These are phyloP conservation scores for Triticum turgidum DNA, from an alignment of 176 grass and related monocot genomes.

Conservation along the genomic window DNA sequence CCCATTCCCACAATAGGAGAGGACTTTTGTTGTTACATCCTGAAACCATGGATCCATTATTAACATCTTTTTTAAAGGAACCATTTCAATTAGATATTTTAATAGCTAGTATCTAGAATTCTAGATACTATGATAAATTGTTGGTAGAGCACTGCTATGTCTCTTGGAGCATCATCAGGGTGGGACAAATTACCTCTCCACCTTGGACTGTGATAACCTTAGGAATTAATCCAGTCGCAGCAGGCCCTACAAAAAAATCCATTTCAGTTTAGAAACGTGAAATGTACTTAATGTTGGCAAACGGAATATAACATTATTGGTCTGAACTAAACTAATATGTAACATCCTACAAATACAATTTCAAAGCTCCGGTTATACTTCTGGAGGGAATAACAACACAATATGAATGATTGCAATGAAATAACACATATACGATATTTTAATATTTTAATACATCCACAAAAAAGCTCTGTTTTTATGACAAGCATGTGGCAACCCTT, in stretches of 20 bases:
- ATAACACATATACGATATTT: neutral
- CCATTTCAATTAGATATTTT: neutral
- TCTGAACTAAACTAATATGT: neutral
- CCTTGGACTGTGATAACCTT: constrained; percentile 69
- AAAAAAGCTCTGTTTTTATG: neutral
- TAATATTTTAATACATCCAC: neutral
- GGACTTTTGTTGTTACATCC: constrained; percentile 55
- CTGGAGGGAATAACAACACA: neutral
- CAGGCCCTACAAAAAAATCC: constrained; percentile 36
- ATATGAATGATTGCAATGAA: neutral
- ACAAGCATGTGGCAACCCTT: neutral
- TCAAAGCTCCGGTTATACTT: neutral
- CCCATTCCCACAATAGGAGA: constrained; percentile 61
- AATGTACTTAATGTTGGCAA: neutral
- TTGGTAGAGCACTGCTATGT: neutral
- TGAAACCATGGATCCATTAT: constrained; percentile 36
- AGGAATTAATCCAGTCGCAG: constrained; percentile 53
- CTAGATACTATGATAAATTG: neutral
- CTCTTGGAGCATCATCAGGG: neutral
- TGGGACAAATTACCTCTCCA: constrained; percentile 63
- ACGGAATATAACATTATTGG: neutral
- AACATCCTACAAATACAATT: neutral
- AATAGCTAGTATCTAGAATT: neutral
- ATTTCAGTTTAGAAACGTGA: neutral
- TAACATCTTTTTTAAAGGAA: constrained; percentile 3